A percentile compares a stretch with the other conserved stretches of the same genome.
These are phyloP conservation scores for Pseudotsuga menziesii DNA, from an alignment of 75 land plant species.

Conservation along the genomic window DNA sequence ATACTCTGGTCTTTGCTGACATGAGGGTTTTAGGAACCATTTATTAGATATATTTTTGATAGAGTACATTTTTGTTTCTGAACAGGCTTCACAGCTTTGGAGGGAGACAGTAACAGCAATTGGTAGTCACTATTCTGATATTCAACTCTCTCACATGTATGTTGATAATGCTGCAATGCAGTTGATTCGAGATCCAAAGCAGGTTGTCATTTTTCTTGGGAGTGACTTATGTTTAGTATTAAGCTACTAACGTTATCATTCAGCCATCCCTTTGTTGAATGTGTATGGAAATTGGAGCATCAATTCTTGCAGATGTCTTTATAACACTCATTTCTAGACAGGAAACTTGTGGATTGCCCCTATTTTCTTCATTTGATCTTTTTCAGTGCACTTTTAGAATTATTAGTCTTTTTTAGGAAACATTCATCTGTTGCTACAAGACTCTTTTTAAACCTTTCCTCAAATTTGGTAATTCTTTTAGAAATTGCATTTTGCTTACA, in stretches of 20 bases:
- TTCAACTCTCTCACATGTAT: conserved; percentile 95
- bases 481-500: neutral
- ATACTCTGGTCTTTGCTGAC: neutral
- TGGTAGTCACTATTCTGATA: conserved; percentile 79
- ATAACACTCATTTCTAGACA: neutral
- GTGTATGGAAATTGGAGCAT: no score
- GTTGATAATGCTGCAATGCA: conserved; percentile 99
- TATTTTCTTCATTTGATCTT: neutral
- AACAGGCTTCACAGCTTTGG: conserved; percentile 91
- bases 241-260: neutral
- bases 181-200: conserved; percentile 90
- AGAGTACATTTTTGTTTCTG: neutral
- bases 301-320: neutral
- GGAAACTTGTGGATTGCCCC: neutral
- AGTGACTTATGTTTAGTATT: neutral
- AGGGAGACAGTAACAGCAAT: conserved; percentile 65
- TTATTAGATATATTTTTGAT: neutral
- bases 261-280: neutral
- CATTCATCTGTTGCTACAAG: neutral
- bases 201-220: conserved; percentile 39
- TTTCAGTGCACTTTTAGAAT: neutral
- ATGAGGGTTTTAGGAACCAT: neutral
- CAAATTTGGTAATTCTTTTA: neutral
- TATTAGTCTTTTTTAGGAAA: neutral
- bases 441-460: neutral